Conservation (phyloP, 441 rosid genomes). For the Populus hybrid region DNA sequence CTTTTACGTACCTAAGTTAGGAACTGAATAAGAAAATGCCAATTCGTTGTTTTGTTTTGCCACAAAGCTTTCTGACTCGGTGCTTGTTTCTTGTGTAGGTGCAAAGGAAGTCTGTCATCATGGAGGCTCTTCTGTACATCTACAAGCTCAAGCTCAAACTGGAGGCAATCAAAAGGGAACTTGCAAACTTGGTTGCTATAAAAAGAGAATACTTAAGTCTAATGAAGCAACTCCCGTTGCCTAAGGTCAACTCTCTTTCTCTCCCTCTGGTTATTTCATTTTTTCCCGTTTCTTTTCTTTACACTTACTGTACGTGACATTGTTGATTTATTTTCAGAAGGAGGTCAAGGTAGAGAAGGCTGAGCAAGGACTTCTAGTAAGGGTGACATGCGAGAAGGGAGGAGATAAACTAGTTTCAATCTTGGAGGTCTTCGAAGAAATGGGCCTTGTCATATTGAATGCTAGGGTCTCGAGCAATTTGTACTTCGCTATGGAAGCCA, state of each 20-base stretch:
- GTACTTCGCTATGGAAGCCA: slow-evolving; percentile 59
- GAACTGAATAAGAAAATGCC: not conserved
- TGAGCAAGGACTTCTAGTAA: slow-evolving; percentile 42
- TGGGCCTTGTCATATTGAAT: slow-evolving; percentile 52
- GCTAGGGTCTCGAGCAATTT: slow-evolving; percentile 53
- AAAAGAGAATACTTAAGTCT: slow-evolving; percentile 30
- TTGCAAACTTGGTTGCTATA: slow-evolving; percentile 33
- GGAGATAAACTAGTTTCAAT: slow-evolving; percentile 45
- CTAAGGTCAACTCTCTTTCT: slow-evolving; percentile 34
- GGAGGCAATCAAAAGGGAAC: slow-evolving; percentile 44
- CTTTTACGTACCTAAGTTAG: too few relatives aligned
- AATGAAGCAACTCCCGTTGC: slow-evolving; percentile 28
- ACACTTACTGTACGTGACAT: not conserved
- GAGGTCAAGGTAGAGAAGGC: slow-evolving; percentile 58
- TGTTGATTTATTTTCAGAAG: slow-evolving; percentile 5
- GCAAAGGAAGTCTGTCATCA: slow-evolving; percentile 31
- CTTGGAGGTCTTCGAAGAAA: slow-evolving; percentile 59
- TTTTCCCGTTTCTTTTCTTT: not conserved
- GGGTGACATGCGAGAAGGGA: slow-evolving; percentile 41
- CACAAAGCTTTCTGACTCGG: not conserved
- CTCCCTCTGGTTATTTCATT: not conserved
- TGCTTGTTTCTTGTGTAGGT: slow-evolving; percentile 31
- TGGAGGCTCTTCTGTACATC: slow-evolving; percentile 44
- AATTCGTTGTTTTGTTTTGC: not conserved
- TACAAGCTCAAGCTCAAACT: slow-evolving; percentile 48